Percentiles rank a stretch among this genome's conserved stretches.
phyloP scores from a whole-genome alignment of 1,139 yeast species.

The Saccharomycopsis crataegensis region DNA sequence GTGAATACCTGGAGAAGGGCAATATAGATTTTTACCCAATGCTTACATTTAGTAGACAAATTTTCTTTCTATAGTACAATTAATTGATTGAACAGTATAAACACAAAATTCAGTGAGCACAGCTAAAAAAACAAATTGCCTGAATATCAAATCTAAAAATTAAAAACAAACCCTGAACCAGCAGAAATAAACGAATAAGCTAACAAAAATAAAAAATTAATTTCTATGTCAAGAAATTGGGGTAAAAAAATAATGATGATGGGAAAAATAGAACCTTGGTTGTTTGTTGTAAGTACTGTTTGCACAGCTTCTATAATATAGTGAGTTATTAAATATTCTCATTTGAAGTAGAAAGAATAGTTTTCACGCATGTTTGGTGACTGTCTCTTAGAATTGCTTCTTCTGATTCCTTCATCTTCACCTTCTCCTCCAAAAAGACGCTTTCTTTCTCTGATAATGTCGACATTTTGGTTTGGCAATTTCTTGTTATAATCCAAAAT shows the following conservation, averaged over 20 bases:
- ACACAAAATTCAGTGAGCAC: too few species aligned
- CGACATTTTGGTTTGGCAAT: not conserved
- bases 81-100: too few species aligned
- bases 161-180: conserved; percentile 3
- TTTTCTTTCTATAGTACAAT: too few species aligned
- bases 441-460: conserved; percentile 10
- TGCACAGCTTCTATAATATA: too few species aligned
- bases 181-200: not conserved
- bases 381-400: conserved; percentile 10
- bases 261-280: not conserved
- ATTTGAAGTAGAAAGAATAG: conserved; percentile 9
- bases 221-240: not conserved
- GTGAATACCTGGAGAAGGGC: too few species aligned
- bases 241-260: not conserved
- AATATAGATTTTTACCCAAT: too few species aligned
- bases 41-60: too few species aligned
- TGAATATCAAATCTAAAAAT: not conserved
- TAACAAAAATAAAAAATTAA: not conserved
- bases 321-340: not conserved
- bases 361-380: conserved; percentile 14
- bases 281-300: too few species aligned
- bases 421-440: conserved; percentile 1
- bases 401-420: not conserved
- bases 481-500: conserved; percentile 14
- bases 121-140: too few species aligned